These are phyloP conservation scores for Amyloporia xantha DNA, from an alignment of 768 basidiomycete genomes.

Conservation along the genomic window DNA sequence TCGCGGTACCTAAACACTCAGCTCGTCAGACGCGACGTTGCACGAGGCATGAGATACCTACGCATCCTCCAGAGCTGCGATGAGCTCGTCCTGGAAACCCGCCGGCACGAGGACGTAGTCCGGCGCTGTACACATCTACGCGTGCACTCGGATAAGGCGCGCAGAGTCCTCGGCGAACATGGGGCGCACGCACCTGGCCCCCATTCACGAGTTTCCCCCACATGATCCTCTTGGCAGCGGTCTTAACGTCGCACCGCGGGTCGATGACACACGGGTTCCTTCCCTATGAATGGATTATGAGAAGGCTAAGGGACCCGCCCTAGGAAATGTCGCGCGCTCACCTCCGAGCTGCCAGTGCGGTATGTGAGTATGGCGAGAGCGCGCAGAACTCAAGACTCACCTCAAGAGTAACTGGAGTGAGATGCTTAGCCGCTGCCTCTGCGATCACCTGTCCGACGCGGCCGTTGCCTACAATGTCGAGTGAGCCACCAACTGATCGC, in stretches of 20 bases:
- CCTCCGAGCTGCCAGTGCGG: slow-evolving; percentile 46
- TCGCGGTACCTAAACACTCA: slow-evolving; percentile 35
- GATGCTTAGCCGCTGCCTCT: slow-evolving; percentile 64
- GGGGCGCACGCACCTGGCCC: slow-evolving; percentile 35
- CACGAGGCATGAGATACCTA: slow-evolving; percentile 26
- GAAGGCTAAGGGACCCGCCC: not conserved
- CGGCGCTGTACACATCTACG: slow-evolving; percentile 62
- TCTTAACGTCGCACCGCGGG: slow-evolving; percentile 53
- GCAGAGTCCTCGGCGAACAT: not conserved
- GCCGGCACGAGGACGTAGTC: slow-evolving; percentile 44
- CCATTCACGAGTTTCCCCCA: slow-evolving; percentile 78
- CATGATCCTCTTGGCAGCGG: slow-evolving; percentile 62
- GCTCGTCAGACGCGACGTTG: slow-evolving; percentile 21
- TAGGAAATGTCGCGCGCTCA: not conserved
- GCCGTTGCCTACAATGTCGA: not conserved
- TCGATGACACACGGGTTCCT: slow-evolving; percentile 70
- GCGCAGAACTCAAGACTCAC: slow-evolving; percentile 17
- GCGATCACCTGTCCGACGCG: slow-evolving; percentile 41
- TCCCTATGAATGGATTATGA: slow-evolving; percentile 21
- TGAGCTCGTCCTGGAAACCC: slow-evolving; percentile 31
- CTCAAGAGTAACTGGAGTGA: slow-evolving; percentile 62
- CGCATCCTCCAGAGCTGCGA: slow-evolving; percentile 36
- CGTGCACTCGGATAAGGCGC: not conserved
- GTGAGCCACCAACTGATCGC: not conserved
- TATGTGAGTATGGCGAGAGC: not conserved